Evolutionary conservation across 148 eudicot genomes (phyloP), one percentile per base, ranked within the genome.

Genomic region (Selenicereus undatus): DNA sequence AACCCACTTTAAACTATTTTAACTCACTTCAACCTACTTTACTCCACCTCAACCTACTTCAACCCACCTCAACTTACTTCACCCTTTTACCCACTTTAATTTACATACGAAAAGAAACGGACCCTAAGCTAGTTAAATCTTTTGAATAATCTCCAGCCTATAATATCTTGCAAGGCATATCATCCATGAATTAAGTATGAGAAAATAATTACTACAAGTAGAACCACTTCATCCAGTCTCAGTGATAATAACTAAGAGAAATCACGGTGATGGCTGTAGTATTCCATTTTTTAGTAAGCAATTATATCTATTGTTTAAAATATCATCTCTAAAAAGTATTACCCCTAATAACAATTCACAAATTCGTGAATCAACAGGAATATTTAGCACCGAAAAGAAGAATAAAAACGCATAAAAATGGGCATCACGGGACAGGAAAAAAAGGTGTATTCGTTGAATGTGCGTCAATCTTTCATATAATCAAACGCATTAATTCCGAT

Each of bases 151-250:
- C 36, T 39, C 77, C 76, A 74, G 35, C 60, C 30, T 12, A n/a
- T 74, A 29, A 74, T 50, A 58, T 18, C 73, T 79, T 71, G 76
- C 42, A 79, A 71, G 56, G 70, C 39, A 71, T 79, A 70, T 16
- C 52, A 79, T 27, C 17, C 54, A 48, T 11, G 1, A 12, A 66
- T 27, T 66, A 66, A 66, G 32, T 7, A 26, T 9, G 71, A 66
- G 35, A 66, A 66, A 66, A 66, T 66, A 27, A 20, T 14, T 2
- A 7, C n/a, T 39, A 39, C 3, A 39, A 21, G 1, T 58, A 21
- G n/a, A 18, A 58, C 64, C 21, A 58, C 64, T 21, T 18, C 64
- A 16, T 0, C 21, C 20, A 26, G 11, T 22, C 12, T 22, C 14
- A 22, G 0, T 39, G 43, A 64, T 22, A 6, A 22, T 7, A 22